Base-by-base conservation (phyloP, 257 asterid species). In the Scutellaria barbata region DNA sequence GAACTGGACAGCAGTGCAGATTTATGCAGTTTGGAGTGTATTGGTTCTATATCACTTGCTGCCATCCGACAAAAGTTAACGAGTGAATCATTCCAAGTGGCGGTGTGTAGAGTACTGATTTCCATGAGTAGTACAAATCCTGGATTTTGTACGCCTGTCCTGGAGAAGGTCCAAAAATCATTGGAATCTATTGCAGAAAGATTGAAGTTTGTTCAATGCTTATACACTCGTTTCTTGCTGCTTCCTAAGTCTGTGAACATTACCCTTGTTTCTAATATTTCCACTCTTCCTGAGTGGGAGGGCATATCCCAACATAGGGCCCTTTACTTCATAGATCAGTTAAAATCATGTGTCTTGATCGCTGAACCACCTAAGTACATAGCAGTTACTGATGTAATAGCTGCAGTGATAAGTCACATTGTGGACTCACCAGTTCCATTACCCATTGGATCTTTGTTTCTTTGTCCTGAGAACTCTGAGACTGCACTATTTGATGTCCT, bases 301-400 rank as follows among this genome's bases (percentile, higher is more conserved):
- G 86, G 62, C 76, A 73, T 69, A 35, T 80, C 82, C 25, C 74
- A 37, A 56, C 89, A 88, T 61, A 78, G 94, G 30, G 87, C 96
- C 73, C 90, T 93, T 71, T 87, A 81, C 87, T 93, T 84, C 80
- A 82, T 93, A 68, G 92, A 87, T 79, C 78, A 68, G 80, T 79
- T 47, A 39, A 86, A 86, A 81, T 73, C 83, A 50, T 72, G 77
- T 43, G 66, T 90, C 76, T 76, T 90, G 71, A 82, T 93, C 25
- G 98, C 97, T 42, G 94, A 87, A 77, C 97, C 97, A 59, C 97
- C 98, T 67, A 78, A 67, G 12, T 90, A 85, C 72, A 76, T 93
- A 14, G 85, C 93, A 7, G 77, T 89, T 63, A 75, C 87, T 66
- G 98, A 93, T 75, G 87, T 90, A 74, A 71, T 88, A 68, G 88